Percentiles rank a stretch among this genome's conserved stretches.
Conservation (phyloP, 495 filamentous ascomycete species). For the Saxispiralis lemnorum region DNA sequence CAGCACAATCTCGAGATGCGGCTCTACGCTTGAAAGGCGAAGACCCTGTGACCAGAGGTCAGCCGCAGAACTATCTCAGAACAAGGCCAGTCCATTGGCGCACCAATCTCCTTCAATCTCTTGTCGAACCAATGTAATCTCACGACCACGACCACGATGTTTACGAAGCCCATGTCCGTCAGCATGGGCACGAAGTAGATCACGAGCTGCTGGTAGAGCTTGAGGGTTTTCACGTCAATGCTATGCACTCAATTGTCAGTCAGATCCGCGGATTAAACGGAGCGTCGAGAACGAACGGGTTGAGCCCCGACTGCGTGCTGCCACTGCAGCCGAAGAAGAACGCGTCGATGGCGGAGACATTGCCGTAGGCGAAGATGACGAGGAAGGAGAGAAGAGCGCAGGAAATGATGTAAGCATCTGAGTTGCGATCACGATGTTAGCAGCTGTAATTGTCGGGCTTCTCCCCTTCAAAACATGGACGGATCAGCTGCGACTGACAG, state of each 20-base stretch:
- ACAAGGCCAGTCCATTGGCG: neutral
- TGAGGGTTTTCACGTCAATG: slow-evolving; percentile 54
- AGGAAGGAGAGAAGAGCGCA: slow-evolving; percentile 53
- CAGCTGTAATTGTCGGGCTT: too few species aligned
- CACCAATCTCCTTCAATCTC: slow-evolving; percentile 62
- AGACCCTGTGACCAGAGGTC: neutral
- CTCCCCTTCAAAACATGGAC: too few species aligned
- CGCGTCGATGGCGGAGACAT: slow-evolving; percentile 65
- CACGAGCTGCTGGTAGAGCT: slow-evolving; percentile 56
- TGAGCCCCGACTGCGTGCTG: slow-evolving; percentile 77
- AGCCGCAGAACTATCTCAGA: neutral
- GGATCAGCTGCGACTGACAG: too few species aligned
- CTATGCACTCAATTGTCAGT: neutral
- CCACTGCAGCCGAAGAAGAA: slow-evolving; percentile 76
- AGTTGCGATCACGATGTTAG: too few species aligned
- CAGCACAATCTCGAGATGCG: slow-evolving; percentile 50
- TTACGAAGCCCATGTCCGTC: slow-evolving; percentile 69
- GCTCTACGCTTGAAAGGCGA: slow-evolving; percentile 20
- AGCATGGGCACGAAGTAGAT: slow-evolving; percentile 38
- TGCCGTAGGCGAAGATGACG: slow-evolving; percentile 43
- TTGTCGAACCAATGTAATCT: slow-evolving; percentile 94
- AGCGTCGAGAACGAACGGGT: slow-evolving; percentile 24
- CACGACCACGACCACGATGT: slow-evolving; percentile 69
- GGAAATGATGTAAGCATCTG: slow-evolving; percentile 53
- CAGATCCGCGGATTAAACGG: neutral